Conservation (phyloP, 192 early-diverging fungal species). For the Cetraspora pellucida region DNA sequence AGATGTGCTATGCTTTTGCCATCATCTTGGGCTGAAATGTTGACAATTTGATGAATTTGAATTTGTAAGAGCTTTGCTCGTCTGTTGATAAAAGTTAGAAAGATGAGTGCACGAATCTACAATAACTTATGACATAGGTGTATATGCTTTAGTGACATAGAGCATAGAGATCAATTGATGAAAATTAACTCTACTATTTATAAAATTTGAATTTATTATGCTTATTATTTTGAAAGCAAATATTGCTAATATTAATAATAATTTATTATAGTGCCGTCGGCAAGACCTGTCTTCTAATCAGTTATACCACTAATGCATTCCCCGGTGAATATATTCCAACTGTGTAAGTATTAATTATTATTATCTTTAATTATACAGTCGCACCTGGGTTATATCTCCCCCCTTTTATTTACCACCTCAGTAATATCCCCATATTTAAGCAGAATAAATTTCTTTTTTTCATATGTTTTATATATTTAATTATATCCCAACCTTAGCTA, state of each 20-base stretch:
- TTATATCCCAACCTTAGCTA: too few relatives aligned
- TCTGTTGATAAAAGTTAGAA: too few relatives aligned
- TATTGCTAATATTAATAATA: background rate
- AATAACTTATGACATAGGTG: too few relatives aligned
- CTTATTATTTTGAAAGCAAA: background rate
- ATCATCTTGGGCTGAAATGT: background rate
- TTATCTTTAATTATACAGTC: background rate
- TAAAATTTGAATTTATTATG: background rate
- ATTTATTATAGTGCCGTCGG: constrained; percentile 72
- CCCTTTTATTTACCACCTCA: too few relatives aligned
- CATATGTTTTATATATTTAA: too few relatives aligned
- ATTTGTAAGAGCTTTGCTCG: background rate
- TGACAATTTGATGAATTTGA: background rate
- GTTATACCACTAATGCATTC: constrained; percentile 99
- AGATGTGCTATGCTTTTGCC: background rate
- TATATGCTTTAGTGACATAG: too few relatives aligned
- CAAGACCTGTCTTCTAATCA: constrained; percentile 97
- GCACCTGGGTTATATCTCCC: too few relatives aligned
- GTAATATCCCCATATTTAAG: too few relatives aligned
- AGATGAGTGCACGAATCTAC: too few relatives aligned
- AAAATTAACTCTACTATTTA: background rate
- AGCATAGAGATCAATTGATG: too few relatives aligned
- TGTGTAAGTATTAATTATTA: constrained; percentile 71
- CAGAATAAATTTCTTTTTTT: too few relatives aligned
- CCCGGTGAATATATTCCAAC: constrained; percentile 99